Percentiles rank a stretch among this genome's conserved stretches.
Evolutionary conservation across 2,329 filamentous ascomycete genomes (phyloP).

Genomic region (Claviceps sp.): DNA sequence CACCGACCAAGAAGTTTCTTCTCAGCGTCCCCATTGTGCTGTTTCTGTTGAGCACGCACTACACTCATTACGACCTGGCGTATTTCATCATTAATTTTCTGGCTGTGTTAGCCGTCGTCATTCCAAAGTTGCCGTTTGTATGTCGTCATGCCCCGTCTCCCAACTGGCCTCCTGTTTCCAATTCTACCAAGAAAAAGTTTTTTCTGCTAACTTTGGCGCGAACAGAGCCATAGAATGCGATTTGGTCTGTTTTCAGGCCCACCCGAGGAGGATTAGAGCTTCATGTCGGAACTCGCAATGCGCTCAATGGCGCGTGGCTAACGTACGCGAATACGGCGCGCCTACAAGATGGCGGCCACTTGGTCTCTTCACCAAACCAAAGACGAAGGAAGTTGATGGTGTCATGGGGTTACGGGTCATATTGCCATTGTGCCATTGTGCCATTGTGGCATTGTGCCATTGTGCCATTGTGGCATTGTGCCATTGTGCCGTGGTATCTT

Average conservation of each 20-base stretch:
- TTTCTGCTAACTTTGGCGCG: constrained; percentile 11
- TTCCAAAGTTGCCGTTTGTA: constrained; percentile 92
- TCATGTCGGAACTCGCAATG: constrained; percentile 3
- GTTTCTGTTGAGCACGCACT: constrained; percentile 94
- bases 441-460: not conserved
- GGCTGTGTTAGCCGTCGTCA: constrained; percentile 81
- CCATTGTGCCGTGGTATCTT: not conserved
- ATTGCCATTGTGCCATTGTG: not conserved
- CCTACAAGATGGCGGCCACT: not conserved
- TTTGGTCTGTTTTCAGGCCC: constrained; percentile 60
- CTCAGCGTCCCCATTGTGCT: constrained; percentile 87
- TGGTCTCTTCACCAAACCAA: not conserved
- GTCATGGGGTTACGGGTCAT: not conserved
- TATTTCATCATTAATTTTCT: constrained; percentile 97
- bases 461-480: not conserved
- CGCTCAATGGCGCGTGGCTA: constrained; percentile 2
- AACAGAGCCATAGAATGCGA: constrained; percentile 63
- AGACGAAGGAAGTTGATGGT: not conserved
- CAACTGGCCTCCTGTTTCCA: not conserved
- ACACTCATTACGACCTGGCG: constrained; percentile 92
- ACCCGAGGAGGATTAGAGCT: constrained; percentile 39
- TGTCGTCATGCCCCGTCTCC: constrained; percentile 24
- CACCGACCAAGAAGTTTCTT: constrained; percentile 95
- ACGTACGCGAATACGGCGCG: not conserved
- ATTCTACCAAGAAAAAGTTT: not conserved